Base-by-base conservation (phyloP, 441 rosid species). In the Manihot esculenta region DNA sequence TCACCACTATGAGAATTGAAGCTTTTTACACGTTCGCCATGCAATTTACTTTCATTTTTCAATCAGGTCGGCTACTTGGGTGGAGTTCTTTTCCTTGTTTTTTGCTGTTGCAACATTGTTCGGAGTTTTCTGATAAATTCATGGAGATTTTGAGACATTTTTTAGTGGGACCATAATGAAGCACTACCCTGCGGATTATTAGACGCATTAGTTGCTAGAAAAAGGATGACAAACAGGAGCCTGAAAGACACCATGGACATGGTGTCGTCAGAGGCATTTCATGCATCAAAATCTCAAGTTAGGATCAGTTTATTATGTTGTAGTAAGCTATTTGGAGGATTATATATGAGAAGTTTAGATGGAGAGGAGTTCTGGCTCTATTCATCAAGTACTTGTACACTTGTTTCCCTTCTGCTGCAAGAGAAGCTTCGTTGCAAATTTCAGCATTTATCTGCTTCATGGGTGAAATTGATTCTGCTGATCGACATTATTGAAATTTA, bases 41-140 rank as follows among this genome's bases (percentile, higher is more conserved):
- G 54, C 57, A 61, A 67, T 24, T 68, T 47, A 61, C 48, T 27
- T 7, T n/a, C 5, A 13, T 10, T 24, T 62, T 79, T 76, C 50
- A 50, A 77, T 72, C 88, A 95, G 98, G 98, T 95, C 70, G 98
- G 98, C 72, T 95, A 89, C 74, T 33, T 85, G 59, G 96, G 98
- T 33, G 99, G 99, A 78, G 89, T 74, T 60, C 80, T 92, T 81
- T 95, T 95, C 83, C 86, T 95, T 50, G 82, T 89, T 76, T 95
- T n/a, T 95, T 74, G 96, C 96, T 3, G 86, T 84, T 27, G 97
- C 99, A 14, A 92, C 99, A 69, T 88, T 89, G 76, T 87, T 89
- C 7, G 97, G 99, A 77, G 89, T 88, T 60, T 95, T 92, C 88
- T 95, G 68, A 79, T 74, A 33, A 53, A 42, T 53, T 50, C 35